These are phyloP conservation scores for Abortiporus biennis DNA, from an alignment of 1,284 basidiomycete genomes.

Conservation along the genomic window DNA sequence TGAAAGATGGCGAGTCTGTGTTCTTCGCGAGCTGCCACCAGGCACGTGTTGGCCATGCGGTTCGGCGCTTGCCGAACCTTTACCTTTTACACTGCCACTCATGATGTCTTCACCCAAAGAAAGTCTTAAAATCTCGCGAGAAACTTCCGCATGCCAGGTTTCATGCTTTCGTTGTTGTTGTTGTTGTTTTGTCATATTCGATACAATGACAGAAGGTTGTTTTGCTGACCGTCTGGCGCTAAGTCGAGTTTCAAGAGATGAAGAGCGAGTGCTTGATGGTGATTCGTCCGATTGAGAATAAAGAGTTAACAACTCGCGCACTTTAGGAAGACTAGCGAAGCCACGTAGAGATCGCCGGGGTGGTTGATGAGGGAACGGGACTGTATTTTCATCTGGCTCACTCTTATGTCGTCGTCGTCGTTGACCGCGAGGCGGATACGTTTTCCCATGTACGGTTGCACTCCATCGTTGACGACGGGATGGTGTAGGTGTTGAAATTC, in stretches of 20 bases:
- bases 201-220: no score
- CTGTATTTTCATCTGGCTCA: constrained; percentile 8
- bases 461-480: constrained; percentile 5
- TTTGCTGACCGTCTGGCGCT: no score
- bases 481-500: constrained; percentile 2
- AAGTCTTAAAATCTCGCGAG: constrained; percentile 34
- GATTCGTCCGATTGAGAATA: not conserved
- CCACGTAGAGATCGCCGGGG: constrained; percentile 16
- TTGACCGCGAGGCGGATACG: constrained; percentile 21
- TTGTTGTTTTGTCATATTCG: no score
- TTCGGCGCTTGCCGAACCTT: constrained; percentile 8
- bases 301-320: constrained; percentile 18
- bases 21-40: constrained; percentile 4
- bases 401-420: constrained; percentile 13
- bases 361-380: constrained; percentile 7
- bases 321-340: constrained; percentile 20
- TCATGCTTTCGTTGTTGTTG: no score
- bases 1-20: constrained; percentile 17
- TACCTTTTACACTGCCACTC: constrained; percentile 4
- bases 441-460: constrained; percentile 11
- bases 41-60: constrained; percentile 14
- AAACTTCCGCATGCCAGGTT: constrained; percentile 41
- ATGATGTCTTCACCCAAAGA: constrained; percentile 22
- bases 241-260: not conserved
- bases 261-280: constrained; percentile 1